These are phyloP conservation scores for Neonectria magnoliae DNA, from an alignment of 2,329 filamentous ascomycete species.

Conservation along the genomic window DNA sequence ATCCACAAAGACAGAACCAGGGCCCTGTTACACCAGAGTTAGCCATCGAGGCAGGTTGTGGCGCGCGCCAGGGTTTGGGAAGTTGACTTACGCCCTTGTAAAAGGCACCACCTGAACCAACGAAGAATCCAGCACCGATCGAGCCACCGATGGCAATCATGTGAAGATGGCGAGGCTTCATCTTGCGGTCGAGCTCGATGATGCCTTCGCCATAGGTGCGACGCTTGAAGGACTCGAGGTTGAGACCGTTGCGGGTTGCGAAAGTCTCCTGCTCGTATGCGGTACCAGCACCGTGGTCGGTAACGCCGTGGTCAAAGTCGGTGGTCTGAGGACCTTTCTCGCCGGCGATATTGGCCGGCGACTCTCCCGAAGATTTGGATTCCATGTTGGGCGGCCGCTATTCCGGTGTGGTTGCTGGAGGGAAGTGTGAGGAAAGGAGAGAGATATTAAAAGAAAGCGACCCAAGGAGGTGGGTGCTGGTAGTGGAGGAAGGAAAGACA, in stretches of 20 bases:
- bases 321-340: constrained; percentile 36
- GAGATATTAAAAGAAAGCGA: constrained; percentile 1
- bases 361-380: constrained; percentile 30
- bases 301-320: constrained; percentile 27
- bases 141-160: constrained; percentile 72
- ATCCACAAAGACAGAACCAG: constrained; percentile 57
- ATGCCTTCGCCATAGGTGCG: constrained; percentile 31
- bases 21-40: constrained; percentile 41
- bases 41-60: background rate
- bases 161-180: constrained; percentile 68
- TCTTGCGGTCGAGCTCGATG: constrained; percentile 54
- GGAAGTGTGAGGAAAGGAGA: background rate
- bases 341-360: constrained; percentile 34
- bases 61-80: background rate
- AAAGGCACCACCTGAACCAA: constrained; percentile 66
- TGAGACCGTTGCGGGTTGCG: constrained; percentile 41
- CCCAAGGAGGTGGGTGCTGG: constrained; percentile 6
- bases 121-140: constrained; percentile 72
- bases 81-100: constrained; percentile 52
- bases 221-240: constrained; percentile 38
- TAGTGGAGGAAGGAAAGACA: constrained; percentile 16
- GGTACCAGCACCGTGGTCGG: constrained; percentile 28
- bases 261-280: constrained; percentile 35
- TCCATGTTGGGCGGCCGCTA: constrained; percentile 32
- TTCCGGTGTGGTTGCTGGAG: constrained; percentile 9